These are phyloP conservation scores for Cutaneotrichosporon sp. DNA, from an alignment of 1,284 basidiomycete species.

Conservation along the genomic window DNA sequence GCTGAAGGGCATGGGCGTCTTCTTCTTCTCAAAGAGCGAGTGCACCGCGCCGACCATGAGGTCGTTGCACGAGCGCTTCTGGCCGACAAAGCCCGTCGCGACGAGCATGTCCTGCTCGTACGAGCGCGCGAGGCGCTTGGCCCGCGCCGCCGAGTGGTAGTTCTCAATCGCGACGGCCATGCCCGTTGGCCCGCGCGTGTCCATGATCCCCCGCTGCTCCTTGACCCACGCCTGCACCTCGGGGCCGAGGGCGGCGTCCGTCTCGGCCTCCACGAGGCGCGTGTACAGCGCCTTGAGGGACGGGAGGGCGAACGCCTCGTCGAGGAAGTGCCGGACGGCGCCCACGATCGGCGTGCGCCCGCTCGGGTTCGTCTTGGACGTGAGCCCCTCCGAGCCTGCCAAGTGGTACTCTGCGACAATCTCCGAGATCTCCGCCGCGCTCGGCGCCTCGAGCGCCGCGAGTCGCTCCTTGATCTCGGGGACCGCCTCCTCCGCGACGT, in stretches of 20 bases:
- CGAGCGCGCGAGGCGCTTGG: constrained; percentile 9
- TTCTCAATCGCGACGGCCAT: constrained; percentile 76
- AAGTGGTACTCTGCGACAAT: constrained; percentile 33
- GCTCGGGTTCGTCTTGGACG: constrained; percentile 63
- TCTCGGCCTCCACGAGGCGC: constrained; percentile 56
- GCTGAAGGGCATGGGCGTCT: constrained; percentile 12
- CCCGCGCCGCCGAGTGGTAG: constrained; percentile 55
- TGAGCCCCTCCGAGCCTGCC: constrained; percentile 57
- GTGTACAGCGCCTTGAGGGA: constrained; percentile 69
- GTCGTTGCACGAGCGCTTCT: constrained; percentile 8
- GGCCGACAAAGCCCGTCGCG: constrained; percentile 4
- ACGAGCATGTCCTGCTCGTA: constrained; percentile 11
- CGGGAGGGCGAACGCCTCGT: constrained; percentile 64
- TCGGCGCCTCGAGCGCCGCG: constrained; percentile 37
- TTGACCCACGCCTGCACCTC: constrained; percentile 68
- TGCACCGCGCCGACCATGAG: constrained; percentile 10
- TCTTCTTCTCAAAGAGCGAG: constrained; percentile 16
- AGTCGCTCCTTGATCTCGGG: constrained; percentile 60
- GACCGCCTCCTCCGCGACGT: constrained; percentile 71
- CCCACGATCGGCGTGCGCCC: constrained; percentile 62
- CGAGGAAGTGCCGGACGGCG: constrained; percentile 69
- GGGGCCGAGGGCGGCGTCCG: constrained; percentile 48
- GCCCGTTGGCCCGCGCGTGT: constrained; percentile 77
- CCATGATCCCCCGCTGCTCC: constrained; percentile 63
- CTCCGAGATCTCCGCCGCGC: constrained; percentile 24